Percentiles rank a stretch among this genome's conserved stretches.
Evolutionary conservation across 257 asterid species (phyloP).

Genomic region (Scutellaria baicalensis): DNA sequence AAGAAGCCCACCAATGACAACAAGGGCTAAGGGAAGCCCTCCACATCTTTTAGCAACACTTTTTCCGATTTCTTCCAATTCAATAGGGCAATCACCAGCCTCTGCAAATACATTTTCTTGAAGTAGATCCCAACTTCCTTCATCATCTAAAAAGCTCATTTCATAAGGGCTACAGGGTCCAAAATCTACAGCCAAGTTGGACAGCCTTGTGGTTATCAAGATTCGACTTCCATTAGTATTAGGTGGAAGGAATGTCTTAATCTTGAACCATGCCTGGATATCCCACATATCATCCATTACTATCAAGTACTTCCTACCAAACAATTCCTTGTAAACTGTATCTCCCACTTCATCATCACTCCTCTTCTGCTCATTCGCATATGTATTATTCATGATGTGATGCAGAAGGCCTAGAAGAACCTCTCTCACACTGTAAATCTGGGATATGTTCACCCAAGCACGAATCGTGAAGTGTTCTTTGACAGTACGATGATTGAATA

Average conservation of each 20-base stretch:
- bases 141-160: constrained; percentile 13
- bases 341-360: constrained; percentile 9
- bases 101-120: not conserved
- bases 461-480: not conserved
- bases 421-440: not conserved
- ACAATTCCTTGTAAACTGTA: constrained; percentile 3
- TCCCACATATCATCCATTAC: constrained; percentile 28
- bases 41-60: constrained; percentile 17
- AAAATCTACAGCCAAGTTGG: constrained; percentile 7
- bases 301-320: constrained; percentile 11
- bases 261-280: not conserved
- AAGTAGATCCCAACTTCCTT: constrained; percentile 19
- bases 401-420: constrained; percentile 9
- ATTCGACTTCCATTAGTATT: constrained; percentile 12
- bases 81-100: constrained; percentile 6
- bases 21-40: constrained; percentile 27
- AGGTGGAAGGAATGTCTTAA: constrained; percentile 8
- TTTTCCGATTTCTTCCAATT: constrained; percentile 19
- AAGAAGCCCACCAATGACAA: constrained; percentile 23
- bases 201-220: constrained; percentile 20
- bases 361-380: not conserved
- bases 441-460: constrained; percentile 14
- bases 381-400: not conserved
- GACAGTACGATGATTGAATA: not conserved
- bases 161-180: not conserved